phyloP scores from a whole-genome alignment of 108 stramenopile genomes.

The Chaetoceros tenuissimus region DNA sequence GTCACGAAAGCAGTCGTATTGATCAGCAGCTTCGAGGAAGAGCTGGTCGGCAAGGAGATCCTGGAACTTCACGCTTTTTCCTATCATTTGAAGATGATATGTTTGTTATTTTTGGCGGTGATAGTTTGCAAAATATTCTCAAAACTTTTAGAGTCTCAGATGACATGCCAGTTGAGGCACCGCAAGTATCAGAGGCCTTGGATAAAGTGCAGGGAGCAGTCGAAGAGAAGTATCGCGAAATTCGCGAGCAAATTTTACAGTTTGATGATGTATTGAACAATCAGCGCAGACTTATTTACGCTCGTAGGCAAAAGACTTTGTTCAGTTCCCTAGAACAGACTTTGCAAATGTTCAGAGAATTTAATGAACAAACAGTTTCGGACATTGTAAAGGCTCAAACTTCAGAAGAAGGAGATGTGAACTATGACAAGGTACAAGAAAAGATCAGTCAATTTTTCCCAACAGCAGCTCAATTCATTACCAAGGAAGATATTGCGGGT shows the following conservation, averaged over 20 bases:
- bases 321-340: constrained; percentile 51
- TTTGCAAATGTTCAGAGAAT: constrained; percentile 41
- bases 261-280: constrained; percentile 81
- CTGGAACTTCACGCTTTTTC: constrained; percentile 90
- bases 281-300: constrained; percentile 70
- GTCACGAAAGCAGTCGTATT: constrained; percentile 90
- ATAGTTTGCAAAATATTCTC: constrained; percentile 64
- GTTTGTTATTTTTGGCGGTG: constrained; percentile 92
- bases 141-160: constrained; percentile 84
- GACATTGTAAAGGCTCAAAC: constrained; percentile 78
- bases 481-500: constrained; percentile 33
- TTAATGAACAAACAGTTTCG: constrained; percentile 51
- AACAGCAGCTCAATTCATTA: constrained; percentile 34
- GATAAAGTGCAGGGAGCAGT: constrained; percentile 79
- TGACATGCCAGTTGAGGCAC: constrained; percentile 87
- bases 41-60: constrained; percentile 93
- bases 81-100: constrained; percentile 93
- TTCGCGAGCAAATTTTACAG: constrained; percentile 71
- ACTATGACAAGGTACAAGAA: constrained; percentile 60
- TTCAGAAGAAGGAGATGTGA: constrained; percentile 43
- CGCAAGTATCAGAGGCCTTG: constrained; percentile 73
- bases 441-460: constrained; percentile 83
- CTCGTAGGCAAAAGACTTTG: constrained; percentile 45
- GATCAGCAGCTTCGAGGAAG: constrained; percentile 92
- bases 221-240: constrained; percentile 81